Conservation (phyloP, 352 stramenopile species). For the Peronospora belbahrii region DNA sequence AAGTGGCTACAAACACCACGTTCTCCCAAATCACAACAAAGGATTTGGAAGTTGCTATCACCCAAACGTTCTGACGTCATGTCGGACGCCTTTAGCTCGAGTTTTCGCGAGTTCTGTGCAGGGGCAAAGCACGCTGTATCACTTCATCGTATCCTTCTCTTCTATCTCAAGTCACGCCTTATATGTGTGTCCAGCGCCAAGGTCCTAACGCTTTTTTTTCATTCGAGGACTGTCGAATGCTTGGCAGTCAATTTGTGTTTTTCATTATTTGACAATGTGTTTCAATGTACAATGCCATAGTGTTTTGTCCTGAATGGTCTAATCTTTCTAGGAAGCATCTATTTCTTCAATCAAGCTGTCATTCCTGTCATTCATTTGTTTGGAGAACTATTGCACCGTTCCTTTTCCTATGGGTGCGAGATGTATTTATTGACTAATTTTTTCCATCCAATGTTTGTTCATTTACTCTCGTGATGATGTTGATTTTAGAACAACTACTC, state of each 20-base stretch:
- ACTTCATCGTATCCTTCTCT: conserved; percentile 77
- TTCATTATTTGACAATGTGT: no score
- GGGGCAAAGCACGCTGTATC: conserved; percentile 83
- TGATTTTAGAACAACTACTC: conserved; percentile 27
- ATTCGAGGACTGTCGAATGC: not conserved
- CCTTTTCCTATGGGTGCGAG: conserved; percentile 52
- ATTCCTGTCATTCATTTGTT: conserved; percentile 86
- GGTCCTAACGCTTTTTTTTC: conserved; percentile 19
- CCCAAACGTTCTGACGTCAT: conserved; percentile 9
- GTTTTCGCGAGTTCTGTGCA: conserved; percentile 78
- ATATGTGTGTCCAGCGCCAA: conserved; percentile 82
- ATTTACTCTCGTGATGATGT: not conserved
- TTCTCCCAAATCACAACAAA: conserved; percentile 13
- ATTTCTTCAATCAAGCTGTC: conserved; percentile 80
- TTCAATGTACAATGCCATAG: conserved; percentile 14
- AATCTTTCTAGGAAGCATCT: conserved; percentile 86
- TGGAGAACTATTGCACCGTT: conserved; percentile 66
- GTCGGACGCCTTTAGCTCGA: conserved; percentile 44
- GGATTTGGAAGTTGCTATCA: not conserved
- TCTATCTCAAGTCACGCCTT: conserved; percentile 80
- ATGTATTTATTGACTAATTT: not conserved
- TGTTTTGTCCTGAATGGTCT: conserved; percentile 86
- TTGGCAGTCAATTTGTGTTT: not conserved
- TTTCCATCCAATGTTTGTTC: not conserved
- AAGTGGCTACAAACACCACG: no score